phyloP scores from a whole-genome alignment of 2,329 filamentous ascomycete species.

The Exophiala aquamarina region DNA sequence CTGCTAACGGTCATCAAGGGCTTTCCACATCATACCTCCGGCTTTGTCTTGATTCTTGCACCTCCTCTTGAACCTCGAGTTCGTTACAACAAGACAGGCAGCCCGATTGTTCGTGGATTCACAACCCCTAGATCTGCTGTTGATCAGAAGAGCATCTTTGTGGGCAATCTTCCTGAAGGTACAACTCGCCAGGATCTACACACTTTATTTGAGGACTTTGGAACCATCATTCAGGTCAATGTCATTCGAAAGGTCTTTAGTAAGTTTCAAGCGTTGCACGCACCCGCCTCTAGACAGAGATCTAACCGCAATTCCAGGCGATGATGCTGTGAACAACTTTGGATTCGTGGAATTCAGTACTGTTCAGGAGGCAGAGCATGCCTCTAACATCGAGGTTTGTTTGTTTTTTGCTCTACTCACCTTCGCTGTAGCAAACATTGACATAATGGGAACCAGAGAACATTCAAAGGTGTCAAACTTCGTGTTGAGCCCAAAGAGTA shows the following conservation, averaged over 20 bases:
- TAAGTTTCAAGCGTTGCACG: slow-evolving; percentile 7
- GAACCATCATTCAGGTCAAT: slow-evolving; percentile 23
- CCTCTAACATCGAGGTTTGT: slow-evolving; percentile 17
- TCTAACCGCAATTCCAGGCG: slow-evolving; percentile 14
- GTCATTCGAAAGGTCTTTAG: slow-evolving; percentile 26
- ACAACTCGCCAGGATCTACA: slow-evolving; percentile 17
- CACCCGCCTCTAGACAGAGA: too few species aligned
- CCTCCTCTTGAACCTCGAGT: slow-evolving; percentile 19
- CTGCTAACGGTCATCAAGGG: slow-evolving; percentile 1
- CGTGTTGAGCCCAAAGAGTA: slow-evolving; percentile 29
- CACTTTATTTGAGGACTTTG: slow-evolving; percentile 20
- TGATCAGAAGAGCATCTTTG: slow-evolving; percentile 27
- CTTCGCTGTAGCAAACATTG: too few species aligned
- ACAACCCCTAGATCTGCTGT: slow-evolving; percentile 15
- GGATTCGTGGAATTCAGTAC: slow-evolving; percentile 25
- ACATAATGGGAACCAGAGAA: too few species aligned
- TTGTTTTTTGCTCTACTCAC: too few species aligned
- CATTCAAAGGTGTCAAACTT: slow-evolving; percentile 11
- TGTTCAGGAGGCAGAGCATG: slow-evolving; percentile 21
- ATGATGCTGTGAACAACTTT: slow-evolving; percentile 23
- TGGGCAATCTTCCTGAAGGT: slow-evolving; percentile 26
- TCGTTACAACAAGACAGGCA: slow-evolving; percentile 2
- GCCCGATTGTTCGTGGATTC: slow-evolving; percentile 15
- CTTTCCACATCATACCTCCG: slow-evolving; percentile 6
- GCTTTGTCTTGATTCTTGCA: slow-evolving; percentile 19